phyloP scores from a whole-genome alignment of 768 basidiomycete species.

The Hebeloma cylindrosporum region DNA sequence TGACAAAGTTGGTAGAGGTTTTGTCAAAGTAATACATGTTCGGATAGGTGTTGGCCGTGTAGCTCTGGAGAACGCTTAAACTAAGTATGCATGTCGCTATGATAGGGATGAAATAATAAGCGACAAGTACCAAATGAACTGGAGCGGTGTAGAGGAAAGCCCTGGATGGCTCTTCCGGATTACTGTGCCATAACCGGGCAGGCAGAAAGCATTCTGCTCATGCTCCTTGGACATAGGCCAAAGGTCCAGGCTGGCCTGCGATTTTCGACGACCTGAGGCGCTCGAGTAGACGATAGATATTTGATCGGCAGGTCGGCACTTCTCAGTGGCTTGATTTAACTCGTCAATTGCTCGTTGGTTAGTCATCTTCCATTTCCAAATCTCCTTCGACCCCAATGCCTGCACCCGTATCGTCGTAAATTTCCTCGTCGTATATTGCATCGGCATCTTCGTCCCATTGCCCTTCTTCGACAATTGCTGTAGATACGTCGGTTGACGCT shows the following conservation, averaged over 20 bases:
- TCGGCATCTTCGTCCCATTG: slow-evolving; percentile 41
- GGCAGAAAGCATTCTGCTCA: too few relatives aligned
- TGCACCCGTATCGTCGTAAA: slow-evolving; percentile 66
- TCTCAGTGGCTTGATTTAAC: neutral
- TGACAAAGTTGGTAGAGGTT: too few relatives aligned
- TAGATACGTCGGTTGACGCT: slow-evolving; percentile 11
- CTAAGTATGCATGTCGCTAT: slow-evolving; percentile 12
- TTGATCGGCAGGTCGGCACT: neutral
- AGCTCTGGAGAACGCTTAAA: too few relatives aligned
- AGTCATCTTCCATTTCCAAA: slow-evolving; percentile 59
- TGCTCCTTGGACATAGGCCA: too few relatives aligned
- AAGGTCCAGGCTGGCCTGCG: too few relatives aligned
- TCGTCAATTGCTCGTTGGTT: neutral
- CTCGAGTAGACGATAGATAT: neutral
- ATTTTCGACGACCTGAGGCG: too few relatives aligned
- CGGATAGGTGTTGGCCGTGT: too few relatives aligned
- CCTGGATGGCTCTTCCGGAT: too few relatives aligned
- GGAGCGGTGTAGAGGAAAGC: too few relatives aligned
- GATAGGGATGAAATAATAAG: slow-evolving; percentile 21
- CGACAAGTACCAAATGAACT: too few relatives aligned
- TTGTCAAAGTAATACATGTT: too few relatives aligned
- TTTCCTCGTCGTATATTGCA: slow-evolving; percentile 48
- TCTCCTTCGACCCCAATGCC: slow-evolving; percentile 71
- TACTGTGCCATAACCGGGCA: too few relatives aligned
- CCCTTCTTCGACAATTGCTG: slow-evolving; percentile 25